Evolutionary conservation across 805 yeast genomes (phyloP).

Genomic region (Pichia nanzhaoensis): DNA sequence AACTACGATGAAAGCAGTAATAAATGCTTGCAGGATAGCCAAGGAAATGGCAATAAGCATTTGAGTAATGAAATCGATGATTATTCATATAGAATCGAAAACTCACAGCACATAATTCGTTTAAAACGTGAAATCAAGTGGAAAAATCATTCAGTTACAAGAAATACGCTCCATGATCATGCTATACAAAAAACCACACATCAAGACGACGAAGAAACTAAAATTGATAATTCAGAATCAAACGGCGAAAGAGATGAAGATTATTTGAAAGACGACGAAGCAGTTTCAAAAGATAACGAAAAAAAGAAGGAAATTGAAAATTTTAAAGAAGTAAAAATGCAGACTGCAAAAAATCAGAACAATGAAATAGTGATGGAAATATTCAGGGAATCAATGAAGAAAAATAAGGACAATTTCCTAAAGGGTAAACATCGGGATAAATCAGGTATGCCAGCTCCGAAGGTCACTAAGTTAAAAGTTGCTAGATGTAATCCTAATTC

Average conservation of each 20-base stretch:
- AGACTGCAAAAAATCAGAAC: neutral
- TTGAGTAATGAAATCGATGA: neutral
- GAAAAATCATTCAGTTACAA: neutral
- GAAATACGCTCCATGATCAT: no score
- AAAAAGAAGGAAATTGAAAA: neutral
- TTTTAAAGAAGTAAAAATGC: neutral
- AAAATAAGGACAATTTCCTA: slow-evolving; percentile 3
- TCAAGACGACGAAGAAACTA: no score
- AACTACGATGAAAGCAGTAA: neutral
- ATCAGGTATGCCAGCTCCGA: neutral
- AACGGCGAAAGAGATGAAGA: no score
- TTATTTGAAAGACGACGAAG: no score
- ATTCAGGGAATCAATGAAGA: slow-evolving; percentile 8
- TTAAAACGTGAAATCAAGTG: neutral
- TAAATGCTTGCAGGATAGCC: neutral
- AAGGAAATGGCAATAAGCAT: neutral
- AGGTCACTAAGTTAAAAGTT: slow-evolving; percentile 3
- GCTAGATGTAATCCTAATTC: slow-evolving; percentile 1
- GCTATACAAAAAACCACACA: no score
- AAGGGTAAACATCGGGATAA: neutral
- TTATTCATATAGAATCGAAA: neutral
- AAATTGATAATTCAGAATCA: no score
- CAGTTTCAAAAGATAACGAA: neutral
- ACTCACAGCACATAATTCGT: neutral
- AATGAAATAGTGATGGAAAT: slow-evolving; percentile 4